Evolutionary conservation across 176 grass and related monocot genomes (phyloP), one percentile per base, ranked within the genome.

Genomic region (Carex scoparia): DNA sequence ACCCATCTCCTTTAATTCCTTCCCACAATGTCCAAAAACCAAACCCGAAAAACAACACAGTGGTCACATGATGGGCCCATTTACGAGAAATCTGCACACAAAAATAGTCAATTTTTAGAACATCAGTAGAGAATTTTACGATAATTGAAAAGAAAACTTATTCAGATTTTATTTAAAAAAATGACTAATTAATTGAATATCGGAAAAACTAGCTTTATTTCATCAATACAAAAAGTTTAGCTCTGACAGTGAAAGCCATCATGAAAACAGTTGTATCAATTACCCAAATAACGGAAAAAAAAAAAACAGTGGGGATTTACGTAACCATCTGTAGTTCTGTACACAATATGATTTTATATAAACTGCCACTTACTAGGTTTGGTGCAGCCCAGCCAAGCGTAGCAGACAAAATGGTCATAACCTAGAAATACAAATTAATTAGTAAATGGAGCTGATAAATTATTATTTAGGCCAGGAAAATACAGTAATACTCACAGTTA

Each of bases 21-120:
- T 96, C 90, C 93, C 93, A 99, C 84, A 99, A 88, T 80, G 97
- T 95, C 97, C 91, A 94, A 84, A 99, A 78, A 59, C 97, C 97
- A 81, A 99, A 99, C 16, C 87, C 86, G 85, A 99, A 90, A 88
- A 99, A 99, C 62, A 99, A 58, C 14, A 96, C 37, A 80, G 97
- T 99, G 32, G 97, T 99, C 32, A 99, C 75, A 85, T 99, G 91
- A 86, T 99, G 97, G 74, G 91, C 89, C 97, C 90, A 96, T 84
- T 94, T 92, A 13, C 90, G 97, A 86, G 97, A 99, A 89, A 99
- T 99, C 97, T 99, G 91, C 79, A 9, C 13, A 88, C n/a, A 18
- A 27, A 54, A 78, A 13, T 30, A 78, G 51, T 33, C 53, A 56
- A 78, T 56, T 5, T 32, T 77, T 55, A 77, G 19, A 77, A 55